phyloP scores from a whole-genome alignment of 2,329 filamentous ascomycete genomes.

The Sporothrix curviconia region DNA sequence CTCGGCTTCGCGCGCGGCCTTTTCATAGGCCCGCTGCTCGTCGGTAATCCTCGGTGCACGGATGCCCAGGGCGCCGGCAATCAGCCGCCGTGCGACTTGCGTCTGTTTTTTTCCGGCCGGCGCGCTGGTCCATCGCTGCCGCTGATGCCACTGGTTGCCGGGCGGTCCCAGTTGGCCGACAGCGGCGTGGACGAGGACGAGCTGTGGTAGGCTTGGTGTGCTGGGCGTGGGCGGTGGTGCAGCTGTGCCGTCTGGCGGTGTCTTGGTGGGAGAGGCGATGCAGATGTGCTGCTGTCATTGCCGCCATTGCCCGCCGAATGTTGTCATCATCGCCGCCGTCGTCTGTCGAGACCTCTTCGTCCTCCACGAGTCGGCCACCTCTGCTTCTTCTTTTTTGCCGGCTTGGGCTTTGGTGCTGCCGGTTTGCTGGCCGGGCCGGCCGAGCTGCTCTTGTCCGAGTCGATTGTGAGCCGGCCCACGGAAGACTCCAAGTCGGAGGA shows the following conservation, averaged over 20 bases:
- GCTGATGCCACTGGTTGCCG: background rate
- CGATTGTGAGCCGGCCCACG: conserved; percentile 28
- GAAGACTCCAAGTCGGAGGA: conserved; percentile 16
- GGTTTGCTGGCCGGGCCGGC: background rate
- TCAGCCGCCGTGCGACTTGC: conserved; percentile 83
- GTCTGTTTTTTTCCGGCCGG: conserved; percentile 85
- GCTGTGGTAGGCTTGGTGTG: conserved; percentile 41
- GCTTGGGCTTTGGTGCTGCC: background rate
- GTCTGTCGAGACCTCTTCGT: conserved; percentile 51
- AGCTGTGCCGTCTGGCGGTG: conserved; percentile 20
- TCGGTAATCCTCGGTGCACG: conserved; percentile 75
- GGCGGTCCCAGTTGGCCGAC: conserved; percentile 4
- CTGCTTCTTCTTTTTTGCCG: conserved; percentile 27
- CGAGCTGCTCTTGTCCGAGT: conserved; percentile 20
- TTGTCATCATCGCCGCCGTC: conserved; percentile 27
- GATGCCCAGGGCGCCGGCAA: conserved; percentile 80
- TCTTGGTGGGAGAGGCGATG: background rate
- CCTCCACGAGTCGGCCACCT: conserved; percentile 69
- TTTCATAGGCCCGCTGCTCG: conserved; percentile 82
- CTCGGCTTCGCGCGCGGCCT: conserved; percentile 76
- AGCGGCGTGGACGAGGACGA: background rate
- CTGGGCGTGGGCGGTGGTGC: conserved; percentile 64
- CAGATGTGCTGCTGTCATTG: conserved; percentile 19
- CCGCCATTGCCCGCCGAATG: background rate
- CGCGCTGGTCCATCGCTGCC: conserved; percentile 15